These are phyloP conservation scores for Colletotrichum graminicola DNA, from an alignment of 2,329 filamentous ascomycete genomes.

Conservation along the genomic window DNA sequence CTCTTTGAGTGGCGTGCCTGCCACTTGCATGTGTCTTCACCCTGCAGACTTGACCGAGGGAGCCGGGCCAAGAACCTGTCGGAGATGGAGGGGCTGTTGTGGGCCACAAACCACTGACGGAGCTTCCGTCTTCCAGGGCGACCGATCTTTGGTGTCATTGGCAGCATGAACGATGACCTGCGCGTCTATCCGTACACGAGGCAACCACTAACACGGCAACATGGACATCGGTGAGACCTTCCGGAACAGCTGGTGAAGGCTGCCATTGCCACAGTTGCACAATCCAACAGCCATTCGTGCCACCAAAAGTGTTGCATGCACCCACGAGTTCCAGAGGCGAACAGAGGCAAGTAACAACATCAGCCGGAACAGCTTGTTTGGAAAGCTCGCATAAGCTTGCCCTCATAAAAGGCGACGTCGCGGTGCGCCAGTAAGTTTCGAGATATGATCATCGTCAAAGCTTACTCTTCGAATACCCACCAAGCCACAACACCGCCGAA, in stretches of 20 bases:
- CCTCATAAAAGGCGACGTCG: neutral
- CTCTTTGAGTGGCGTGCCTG: neutral
- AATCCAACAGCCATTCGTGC: neutral
- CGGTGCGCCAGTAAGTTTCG: conserved; percentile 11
- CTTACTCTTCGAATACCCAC: conserved; percentile 4
- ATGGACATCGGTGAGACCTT: neutral
- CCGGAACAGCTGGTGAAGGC: neutral
- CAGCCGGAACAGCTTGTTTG: neutral
- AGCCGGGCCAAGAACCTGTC: neutral
- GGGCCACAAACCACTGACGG: neutral
- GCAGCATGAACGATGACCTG: conserved; percentile 19
- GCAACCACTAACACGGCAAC: neutral
- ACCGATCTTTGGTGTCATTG: neutral
- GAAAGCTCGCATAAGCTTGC: conserved; percentile 8
- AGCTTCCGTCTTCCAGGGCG: neutral
- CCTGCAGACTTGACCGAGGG: neutral
- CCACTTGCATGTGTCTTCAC: neutral
- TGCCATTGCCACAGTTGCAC: conserved; percentile 29
- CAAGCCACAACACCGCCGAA: conserved; percentile 19
- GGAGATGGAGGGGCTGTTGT: conserved; percentile 6
- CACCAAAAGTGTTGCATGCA: neutral
- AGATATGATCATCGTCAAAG: conserved; percentile 25
- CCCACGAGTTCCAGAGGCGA: neutral
- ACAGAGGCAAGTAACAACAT: conserved; percentile 8
- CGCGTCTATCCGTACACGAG: no score